Evolutionary conservation across 495 filamentous ascomycete genomes (phyloP), one percentile per base, ranked within the genome.

Genomic region (Talaromyces thailandensis): DNA sequence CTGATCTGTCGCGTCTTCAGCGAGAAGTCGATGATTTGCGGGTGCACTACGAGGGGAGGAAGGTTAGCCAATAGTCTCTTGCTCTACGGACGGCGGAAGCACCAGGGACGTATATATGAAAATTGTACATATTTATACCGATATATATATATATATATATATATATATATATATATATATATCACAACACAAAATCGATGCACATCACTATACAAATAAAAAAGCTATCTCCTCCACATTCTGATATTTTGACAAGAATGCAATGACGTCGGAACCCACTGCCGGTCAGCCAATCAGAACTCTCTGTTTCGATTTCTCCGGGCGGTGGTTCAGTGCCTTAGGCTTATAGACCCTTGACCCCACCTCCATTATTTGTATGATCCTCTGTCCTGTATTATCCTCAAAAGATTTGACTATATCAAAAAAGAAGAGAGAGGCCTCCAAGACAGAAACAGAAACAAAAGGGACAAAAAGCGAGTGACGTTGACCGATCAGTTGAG

Each of bases 1-100:
- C 86, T 2, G 86, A 89, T 73, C 73, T 91, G 37, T 77, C 82
- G 6, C 81, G 83, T 53, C 70, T 91, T 62, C 88, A 88, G 71
- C 82, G 79, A 71, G 88, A 91, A 69, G 88, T 91, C 52, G 87
- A 91, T 73, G 85, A 84, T 55, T 69, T 89, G 35, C 79, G 86
- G 64, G 85, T 83, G 1, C 80, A 81, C 62, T 85, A 81, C 64
- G 79, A 77, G 59, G 72, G 58, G 59, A 70, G 67, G 43, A 69
- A 71, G 50, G 64, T 64, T 51, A 70, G 67, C 52, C 56, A 72
- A 31, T 57, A 12, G 8, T 48, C 53, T 57, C 35, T 40, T 40
- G 35, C 14, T 40, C 35, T 37, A 40, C 35, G 35, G 35, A 16
- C 35, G 16, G 35, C 35, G 35, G 4, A 9, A 40, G 35, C 4